A percentile compares a stretch with the other conserved stretches of the same genome.
Evolutionary conservation across 2,329 filamentous ascomycete species (phyloP).

Genomic region (Stagonosporopsis chrysanthemi): DNA sequence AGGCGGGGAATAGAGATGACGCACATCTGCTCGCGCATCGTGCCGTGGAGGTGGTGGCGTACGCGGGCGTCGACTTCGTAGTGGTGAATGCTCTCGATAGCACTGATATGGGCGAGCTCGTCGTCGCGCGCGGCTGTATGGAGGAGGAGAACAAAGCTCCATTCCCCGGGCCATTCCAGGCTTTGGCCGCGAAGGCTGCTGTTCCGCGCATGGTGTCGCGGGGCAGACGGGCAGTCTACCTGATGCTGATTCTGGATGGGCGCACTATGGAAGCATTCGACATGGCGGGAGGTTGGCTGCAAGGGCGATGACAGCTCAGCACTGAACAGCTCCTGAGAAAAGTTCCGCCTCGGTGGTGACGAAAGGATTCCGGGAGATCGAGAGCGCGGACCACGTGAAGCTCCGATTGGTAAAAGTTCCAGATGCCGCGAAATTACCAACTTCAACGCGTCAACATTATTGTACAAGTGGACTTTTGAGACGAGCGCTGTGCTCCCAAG

Average conservation of each 20-base stretch:
- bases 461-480: conserved; percentile 1
- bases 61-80: conserved; percentile 15
- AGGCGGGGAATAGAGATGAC: conserved; percentile 24
- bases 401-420: conserved; percentile 17
- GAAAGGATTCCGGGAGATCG: conserved; percentile 24
- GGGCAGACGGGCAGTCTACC: conserved; percentile 38
- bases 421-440: conserved; percentile 17
- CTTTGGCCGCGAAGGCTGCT: conserved; percentile 40
- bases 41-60: neutral
- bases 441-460: conserved; percentile 19
- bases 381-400: conserved; percentile 33
- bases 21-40: conserved; percentile 14
- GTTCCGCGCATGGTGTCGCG: conserved; percentile 46
- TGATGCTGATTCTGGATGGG: conserved; percentile 22
- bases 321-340: conserved; percentile 32
- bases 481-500: neutral
- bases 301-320: conserved; percentile 23
- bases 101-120: conserved; percentile 22
- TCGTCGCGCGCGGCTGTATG: conserved; percentile 38
- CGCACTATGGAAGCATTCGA: conserved; percentile 28
- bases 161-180: conserved; percentile 46
- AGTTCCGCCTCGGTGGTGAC: conserved; percentile 42
- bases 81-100: conserved; percentile 26
- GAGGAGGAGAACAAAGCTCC: conserved; percentile 45
- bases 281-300: conserved; percentile 30